phyloP scores from a whole-genome alignment of 139 green algal species.

The Haematococcus lacustris region DNA sequence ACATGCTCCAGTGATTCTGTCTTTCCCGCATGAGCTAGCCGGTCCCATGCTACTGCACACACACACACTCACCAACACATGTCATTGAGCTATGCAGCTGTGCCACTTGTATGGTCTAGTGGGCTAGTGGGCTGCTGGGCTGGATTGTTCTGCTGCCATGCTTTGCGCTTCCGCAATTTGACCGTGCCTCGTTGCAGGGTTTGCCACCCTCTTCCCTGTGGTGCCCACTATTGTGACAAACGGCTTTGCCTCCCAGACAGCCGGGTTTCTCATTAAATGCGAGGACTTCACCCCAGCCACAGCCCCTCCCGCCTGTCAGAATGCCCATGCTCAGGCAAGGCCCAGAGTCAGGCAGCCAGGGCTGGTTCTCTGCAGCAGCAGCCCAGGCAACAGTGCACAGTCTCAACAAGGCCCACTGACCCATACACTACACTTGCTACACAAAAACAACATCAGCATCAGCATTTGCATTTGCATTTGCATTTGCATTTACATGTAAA shows the following conservation, averaged over 20 bases:
- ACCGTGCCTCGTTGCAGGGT: background rate
- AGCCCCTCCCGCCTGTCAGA: slow-evolving; percentile 11
- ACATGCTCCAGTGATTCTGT: background rate
- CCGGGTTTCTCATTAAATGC: slow-evolving; percentile 57
- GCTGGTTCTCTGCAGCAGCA: background rate
- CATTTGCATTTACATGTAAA: too few species aligned
- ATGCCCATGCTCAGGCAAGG: slow-evolving; percentile 20
- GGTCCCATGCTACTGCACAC: background rate
- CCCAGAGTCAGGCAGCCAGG: background rate
- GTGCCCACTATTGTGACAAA: slow-evolving; percentile 44
- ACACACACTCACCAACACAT: background rate
- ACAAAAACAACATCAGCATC: background rate
- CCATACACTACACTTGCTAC: background rate
- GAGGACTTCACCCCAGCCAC: slow-evolving; percentile 28
- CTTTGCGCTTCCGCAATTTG: background rate
- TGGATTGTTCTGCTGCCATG: background rate
- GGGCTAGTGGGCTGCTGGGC: too few species aligned
- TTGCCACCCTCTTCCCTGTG: slow-evolving; percentile 1
- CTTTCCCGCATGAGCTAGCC: background rate
- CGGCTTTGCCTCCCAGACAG: slow-evolving; percentile 60
- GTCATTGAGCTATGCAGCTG: background rate
- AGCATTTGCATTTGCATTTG: background rate
- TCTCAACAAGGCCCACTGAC: background rate
- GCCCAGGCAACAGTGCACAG: background rate
- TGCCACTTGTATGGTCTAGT: too few species aligned